Evolutionary conservation across 257 asterid species (phyloP).

Genomic region (Scutellaria baicalensis): DNA sequence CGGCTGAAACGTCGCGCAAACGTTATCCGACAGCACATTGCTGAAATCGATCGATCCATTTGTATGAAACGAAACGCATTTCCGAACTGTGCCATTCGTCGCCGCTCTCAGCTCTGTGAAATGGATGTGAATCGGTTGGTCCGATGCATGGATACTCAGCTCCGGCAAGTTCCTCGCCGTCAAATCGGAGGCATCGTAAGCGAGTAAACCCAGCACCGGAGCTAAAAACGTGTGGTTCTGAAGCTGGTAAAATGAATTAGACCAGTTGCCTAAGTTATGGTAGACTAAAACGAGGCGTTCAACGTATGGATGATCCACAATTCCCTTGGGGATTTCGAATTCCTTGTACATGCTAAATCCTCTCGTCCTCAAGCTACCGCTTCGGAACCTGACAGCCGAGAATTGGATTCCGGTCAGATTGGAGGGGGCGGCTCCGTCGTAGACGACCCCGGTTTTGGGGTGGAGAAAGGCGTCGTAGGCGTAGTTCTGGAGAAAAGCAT

Average conservation of each 20-base stretch:
- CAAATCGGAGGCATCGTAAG: conserved; percentile 54
- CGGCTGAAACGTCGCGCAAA: conserved; percentile 45
- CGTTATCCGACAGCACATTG: conserved; percentile 29
- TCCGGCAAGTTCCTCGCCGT: conserved; percentile 36
- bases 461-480: conserved; percentile 45
- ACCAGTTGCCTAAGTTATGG: conserved; percentile 57
- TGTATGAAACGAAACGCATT: conserved; percentile 43
- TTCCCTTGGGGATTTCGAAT: conserved; percentile 47
- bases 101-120: conserved; percentile 28
- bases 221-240: conserved; percentile 47
- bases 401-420: conserved; percentile 57
- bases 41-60: conserved; percentile 44
- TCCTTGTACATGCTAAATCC: conserved; percentile 44
- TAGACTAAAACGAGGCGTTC: conserved; percentile 66
- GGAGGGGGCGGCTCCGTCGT: conserved; percentile 40
- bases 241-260: conserved; percentile 34
- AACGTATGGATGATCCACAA: conserved; percentile 37
- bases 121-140: conserved; percentile 46
- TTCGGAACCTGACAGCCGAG: conserved; percentile 60
- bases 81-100: conserved; percentile 37
- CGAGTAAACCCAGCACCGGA: conserved; percentile 60
- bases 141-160: conserved; percentile 34
- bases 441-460: conserved; percentile 49
- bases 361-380: conserved; percentile 52
- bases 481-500: conserved; percentile 50